phyloP scores from a whole-genome alignment of 2,329 filamentous ascomycete species.

The Metarhizium brunneum region DNA sequence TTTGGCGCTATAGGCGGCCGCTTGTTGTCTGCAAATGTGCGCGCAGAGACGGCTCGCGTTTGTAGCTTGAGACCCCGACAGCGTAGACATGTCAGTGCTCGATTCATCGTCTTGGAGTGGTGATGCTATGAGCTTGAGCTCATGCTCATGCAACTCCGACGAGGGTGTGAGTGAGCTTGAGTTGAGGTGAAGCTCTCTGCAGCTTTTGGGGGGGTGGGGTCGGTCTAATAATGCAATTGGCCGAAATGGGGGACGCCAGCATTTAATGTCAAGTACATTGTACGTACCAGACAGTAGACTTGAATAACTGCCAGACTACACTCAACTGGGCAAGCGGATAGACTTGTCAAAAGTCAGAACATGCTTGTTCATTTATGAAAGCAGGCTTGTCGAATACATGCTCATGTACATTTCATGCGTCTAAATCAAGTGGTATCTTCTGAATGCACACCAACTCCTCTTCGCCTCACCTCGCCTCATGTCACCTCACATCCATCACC shows the following conservation, averaged over 20 bases:
- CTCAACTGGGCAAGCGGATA: not conserved
- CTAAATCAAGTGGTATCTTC: slow-evolving; percentile 1
- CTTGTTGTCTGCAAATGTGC: slow-evolving; percentile 18
- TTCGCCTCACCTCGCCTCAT: not conserved
- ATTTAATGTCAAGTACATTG: too few relatives aligned
- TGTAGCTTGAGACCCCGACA: slow-evolving; percentile 13
- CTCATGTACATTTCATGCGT: not conserved
- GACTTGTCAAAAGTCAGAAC: too few relatives aligned
- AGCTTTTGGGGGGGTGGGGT: too few relatives aligned
- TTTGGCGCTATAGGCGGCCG: slow-evolving; percentile 69
- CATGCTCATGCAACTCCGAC: not conserved
- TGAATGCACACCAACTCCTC: not conserved
- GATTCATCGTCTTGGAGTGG: slow-evolving; percentile 20
- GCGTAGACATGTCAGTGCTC: slow-evolving; percentile 16
- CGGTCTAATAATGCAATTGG: slow-evolving; percentile 5
- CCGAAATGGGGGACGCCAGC: not conserved
- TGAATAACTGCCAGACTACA: too few relatives aligned
- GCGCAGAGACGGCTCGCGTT: slow-evolving; percentile 8
- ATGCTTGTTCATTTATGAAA: not conserved
- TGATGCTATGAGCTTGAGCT: not conserved
- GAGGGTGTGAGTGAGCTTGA: slow-evolving; percentile 2
- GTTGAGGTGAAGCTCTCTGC: not conserved
- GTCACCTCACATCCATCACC: not conserved
- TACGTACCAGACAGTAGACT: too few relatives aligned
- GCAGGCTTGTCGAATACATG: not conserved